Percentiles rank a stretch among this genome's conserved stretches.
phyloP scores from a whole-genome alignment of 192 early-diverging fungal genomes.

The Cetraspora pellucida region DNA sequence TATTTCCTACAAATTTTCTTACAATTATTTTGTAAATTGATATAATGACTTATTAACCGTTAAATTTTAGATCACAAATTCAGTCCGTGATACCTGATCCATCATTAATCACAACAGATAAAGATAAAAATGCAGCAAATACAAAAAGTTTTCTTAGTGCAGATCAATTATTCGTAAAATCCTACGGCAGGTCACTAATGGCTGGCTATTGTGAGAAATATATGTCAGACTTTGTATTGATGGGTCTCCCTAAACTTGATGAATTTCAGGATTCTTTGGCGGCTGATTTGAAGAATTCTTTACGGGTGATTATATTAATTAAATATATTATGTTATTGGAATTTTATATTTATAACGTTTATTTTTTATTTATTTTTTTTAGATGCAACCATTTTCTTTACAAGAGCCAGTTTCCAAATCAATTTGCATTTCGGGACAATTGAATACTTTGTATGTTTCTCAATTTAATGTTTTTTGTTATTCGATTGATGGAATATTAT shows the following conservation, averaged over 20 bases:
- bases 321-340: slow-evolving; percentile 48
- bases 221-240: slow-evolving; percentile 60
- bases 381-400: slow-evolving; percentile 28
- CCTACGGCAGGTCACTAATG: slow-evolving; percentile 62
- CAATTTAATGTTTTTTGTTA: neutral
- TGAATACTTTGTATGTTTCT: slow-evolving; percentile 31
- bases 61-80: slow-evolving; percentile 2
- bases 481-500: neutral
- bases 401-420: slow-evolving; percentile 15
- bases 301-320: slow-evolving; percentile 44
- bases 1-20: neutral
- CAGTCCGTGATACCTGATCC: neutral
- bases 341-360: slow-evolving; percentile 34
- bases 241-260: slow-evolving; percentile 56
- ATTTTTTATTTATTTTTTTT: slow-evolving; percentile 30
- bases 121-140: slow-evolving; percentile 17
- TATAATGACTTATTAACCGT: neutral
- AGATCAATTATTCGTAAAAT: slow-evolving; percentile 57
- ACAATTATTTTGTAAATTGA: neutral
- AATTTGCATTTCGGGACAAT: slow-evolving; percentile 13
- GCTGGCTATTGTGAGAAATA: slow-evolving; percentile 54
- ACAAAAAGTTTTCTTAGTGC: slow-evolving; percentile 38
- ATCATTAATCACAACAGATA: neutral
- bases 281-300: slow-evolving; percentile 44
- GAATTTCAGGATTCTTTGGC: slow-evolving; percentile 48